phyloP scores from a whole-genome alignment of 129 eudicot genomes.

The Kitagawia praeruptora region DNA sequence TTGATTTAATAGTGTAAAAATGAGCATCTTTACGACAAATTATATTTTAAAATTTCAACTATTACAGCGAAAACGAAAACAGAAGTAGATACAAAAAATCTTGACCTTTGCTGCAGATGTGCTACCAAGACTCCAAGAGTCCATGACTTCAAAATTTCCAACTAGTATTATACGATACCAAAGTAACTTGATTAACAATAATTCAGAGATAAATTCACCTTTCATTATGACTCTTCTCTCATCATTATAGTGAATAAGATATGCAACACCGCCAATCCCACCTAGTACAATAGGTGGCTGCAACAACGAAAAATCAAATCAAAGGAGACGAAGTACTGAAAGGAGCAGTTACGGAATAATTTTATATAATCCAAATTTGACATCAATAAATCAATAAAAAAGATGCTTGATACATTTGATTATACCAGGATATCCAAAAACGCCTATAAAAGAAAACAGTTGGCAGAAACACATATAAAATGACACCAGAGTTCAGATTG shows the following conservation, averaged over 20 bases:
- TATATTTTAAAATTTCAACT: neutral
- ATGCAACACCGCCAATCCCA: conserved; percentile 56
- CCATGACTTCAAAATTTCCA: neutral
- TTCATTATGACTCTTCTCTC: conserved; percentile 54
- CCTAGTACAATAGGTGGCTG: conserved; percentile 60
- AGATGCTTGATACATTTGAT: neutral
- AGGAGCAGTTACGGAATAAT: neutral
- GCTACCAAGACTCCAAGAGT: too few species aligned
- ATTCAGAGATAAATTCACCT: conserved; percentile 27
- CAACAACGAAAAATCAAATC: conserved; percentile 22
- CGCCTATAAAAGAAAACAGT: neutral
- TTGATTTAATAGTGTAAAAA: neutral
- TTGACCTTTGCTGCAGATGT: neutral
- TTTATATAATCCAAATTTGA: neutral
- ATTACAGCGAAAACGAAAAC: neutral
- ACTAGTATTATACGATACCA: neutral
- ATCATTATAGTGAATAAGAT: conserved; percentile 56
- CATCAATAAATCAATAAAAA: conserved; percentile 2
- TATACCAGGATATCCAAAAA: neutral
- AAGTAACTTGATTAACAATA: neutral
- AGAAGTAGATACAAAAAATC: neutral
- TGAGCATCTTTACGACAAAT: neutral
- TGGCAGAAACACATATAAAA: conserved; percentile 1
- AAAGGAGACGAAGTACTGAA: neutral
- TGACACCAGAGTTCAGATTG: conserved; percentile 18